Base-by-base conservation (phyloP, 176 grass and related monocot species). In the Carex scoparia region DNA sequence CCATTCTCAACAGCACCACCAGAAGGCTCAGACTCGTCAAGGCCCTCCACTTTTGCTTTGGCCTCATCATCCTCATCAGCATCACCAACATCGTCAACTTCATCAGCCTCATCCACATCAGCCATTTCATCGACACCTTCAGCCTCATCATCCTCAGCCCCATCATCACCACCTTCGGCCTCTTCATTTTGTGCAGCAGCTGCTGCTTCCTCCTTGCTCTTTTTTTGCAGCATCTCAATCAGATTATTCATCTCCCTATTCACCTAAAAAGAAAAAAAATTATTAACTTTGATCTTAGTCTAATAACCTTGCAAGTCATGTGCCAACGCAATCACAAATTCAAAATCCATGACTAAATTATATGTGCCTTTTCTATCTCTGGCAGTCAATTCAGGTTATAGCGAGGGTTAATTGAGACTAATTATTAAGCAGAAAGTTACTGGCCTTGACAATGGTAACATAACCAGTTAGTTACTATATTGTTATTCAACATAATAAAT, bases 231-330 rank as follows among this genome's bases (percentile, higher is more conserved):
- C 1, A 83, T 80, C 67, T 89, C 88, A 7, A 99, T 95, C 56
- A 99, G 48, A 57, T 89, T 89, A 93, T 89, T 99, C 59, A 99
- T 65, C 74, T 99, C 93, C 80, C 90, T 84, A 79, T 99, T 99
- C 65, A 99, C 89, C 96, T 99, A 90, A 68, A 84, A 85, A 70
- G 2, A 86, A 61, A 57, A 69, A 14, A 78, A 78, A 57, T 57
- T 1, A 16, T 33, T 57, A 78, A 40, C 11, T 32, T 55, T 8
- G 3, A 31, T 10, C 61, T 80, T 69, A 57, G 67, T 58, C 78
- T 32, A 79, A 58, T 7, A 62, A 66, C 38, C 27, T 33, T 71
- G 31, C 71, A 60, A 40, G 64, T 75, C 31, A 53, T 5, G 19
- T 72, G 1, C 35, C 66, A 55, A 75, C 23, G 31, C 19, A 54